A percentile compares a stretch with the other conserved stretches of the same genome.
Conservation (phyloP, 2,329 filamentous ascomycete genomes). For the Aspergillus melleus region DNA sequence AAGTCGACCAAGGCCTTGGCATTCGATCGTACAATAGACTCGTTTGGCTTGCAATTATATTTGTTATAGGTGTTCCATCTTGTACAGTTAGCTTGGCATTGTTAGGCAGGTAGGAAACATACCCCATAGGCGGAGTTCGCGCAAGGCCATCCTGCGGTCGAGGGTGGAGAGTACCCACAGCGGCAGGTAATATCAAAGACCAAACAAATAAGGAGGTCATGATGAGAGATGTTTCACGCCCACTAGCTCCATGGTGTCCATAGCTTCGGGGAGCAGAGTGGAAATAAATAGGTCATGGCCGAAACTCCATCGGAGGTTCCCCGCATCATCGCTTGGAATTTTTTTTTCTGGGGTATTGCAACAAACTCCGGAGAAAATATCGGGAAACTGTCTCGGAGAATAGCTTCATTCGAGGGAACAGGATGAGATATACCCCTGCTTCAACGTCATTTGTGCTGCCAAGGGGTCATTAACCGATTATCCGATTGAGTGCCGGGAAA, state of each 20-base stretch:
- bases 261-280: too few relatives aligned
- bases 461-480: neutral
- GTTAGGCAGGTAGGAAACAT: neutral
- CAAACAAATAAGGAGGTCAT: neutral
- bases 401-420: neutral
- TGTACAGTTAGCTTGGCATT: neutral
- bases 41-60: slow-evolving; percentile 52
- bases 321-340: neutral
- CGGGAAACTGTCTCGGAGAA: neutral
- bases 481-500: neutral
- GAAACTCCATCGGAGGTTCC: neutral
- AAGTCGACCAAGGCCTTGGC: slow-evolving; percentile 55
- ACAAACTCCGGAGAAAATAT: neutral
- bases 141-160: slow-evolving; percentile 26
- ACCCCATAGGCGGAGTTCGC: slow-evolving; percentile 33
- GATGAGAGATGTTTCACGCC: neutral
- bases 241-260: neutral
- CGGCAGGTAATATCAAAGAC: neutral
- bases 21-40: slow-evolving; percentile 52
- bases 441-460: neutral
- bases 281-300: neutral
- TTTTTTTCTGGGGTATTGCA: neutral
- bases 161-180: slow-evolving; percentile 2
- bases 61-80: slow-evolving; percentile 63
- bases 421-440: neutral